phyloP scores from a whole-genome alignment of 768 basidiomycete genomes.

The Russula olivacea region DNA sequence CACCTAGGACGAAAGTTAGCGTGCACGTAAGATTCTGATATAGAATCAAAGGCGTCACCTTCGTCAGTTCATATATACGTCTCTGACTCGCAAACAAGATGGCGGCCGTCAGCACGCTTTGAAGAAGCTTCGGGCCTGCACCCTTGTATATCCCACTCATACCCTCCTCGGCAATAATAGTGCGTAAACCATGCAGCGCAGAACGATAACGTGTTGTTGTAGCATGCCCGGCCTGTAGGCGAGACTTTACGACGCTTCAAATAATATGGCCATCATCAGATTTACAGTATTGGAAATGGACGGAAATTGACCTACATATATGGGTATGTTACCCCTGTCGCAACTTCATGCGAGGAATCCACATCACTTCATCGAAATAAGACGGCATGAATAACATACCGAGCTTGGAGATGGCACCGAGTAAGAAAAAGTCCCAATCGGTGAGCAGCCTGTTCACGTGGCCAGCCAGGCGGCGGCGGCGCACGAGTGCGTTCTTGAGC shows the following conservation, averaged over 20 bases:
- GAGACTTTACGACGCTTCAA: conserved; percentile 62
- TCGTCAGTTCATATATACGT: conserved; percentile 71
- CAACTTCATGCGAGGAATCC: conserved; percentile 32
- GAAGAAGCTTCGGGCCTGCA: conserved; percentile 79
- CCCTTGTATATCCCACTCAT: conserved; percentile 83
- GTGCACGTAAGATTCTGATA: background rate
- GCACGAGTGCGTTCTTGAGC: conserved; percentile 77
- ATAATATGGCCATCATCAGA: background rate
- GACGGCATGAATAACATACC: conserved; percentile 39
- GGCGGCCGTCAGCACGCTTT: conserved; percentile 89
- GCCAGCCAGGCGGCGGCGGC: conserved; percentile 48
- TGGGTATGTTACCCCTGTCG: conserved; percentile 58
- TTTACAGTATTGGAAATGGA: background rate
- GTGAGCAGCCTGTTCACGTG: conserved; percentile 47
- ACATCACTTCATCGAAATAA: background rate
- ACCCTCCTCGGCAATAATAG: conserved; percentile 75
- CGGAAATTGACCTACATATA: conserved; percentile 49
- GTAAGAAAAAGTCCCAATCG: conserved; percentile 88
- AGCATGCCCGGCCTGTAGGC: conserved; percentile 70
- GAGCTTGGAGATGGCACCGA: conserved; percentile 93
- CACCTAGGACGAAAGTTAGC: conserved; percentile 2
- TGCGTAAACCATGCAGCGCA: conserved; percentile 66
- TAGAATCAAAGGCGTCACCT: conserved; percentile 30
- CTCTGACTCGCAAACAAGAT: conserved; percentile 89
- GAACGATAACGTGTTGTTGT: conserved; percentile 68